Evolutionary conservation across 306 rosid genomes (phyloP).

Genomic region (Inga leiocalycina): DNA sequence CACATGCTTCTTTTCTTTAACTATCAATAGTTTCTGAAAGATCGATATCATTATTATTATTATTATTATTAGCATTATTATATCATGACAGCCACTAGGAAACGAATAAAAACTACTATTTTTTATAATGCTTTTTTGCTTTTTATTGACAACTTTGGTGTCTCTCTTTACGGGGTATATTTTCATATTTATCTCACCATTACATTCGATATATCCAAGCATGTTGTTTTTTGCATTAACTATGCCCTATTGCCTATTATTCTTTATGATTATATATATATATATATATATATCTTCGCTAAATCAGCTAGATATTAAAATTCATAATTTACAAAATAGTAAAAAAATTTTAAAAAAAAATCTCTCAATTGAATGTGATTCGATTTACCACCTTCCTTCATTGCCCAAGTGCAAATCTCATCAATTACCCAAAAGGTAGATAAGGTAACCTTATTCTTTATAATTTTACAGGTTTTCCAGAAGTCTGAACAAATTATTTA

Average conservation of each 20-base stretch:
- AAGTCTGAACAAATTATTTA: no score
- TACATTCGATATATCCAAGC: not conserved
- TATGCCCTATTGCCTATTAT: not conserved
- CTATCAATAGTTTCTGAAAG: not conserved
- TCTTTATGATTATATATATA: not conserved
- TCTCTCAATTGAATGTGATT: not conserved
- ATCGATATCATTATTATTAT: not conserved
- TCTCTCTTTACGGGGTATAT: constrained; percentile 36
- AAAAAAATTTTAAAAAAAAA: no score
- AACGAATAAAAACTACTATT: constrained; percentile 6
- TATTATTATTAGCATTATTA: not conserved
- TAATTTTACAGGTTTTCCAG: no score
- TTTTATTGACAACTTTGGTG: constrained; percentile 25
- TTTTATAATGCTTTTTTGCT: not conserved
- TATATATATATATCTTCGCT: not conserved
- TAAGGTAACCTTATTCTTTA: not conserved
- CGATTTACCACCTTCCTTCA: constrained; percentile 15
- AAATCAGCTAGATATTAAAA: not conserved
- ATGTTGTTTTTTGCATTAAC: not conserved
- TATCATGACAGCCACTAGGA: constrained; percentile 12
- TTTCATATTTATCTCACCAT: constrained; percentile 15
- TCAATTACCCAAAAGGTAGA: not conserved
- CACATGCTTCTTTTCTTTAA: constrained; percentile 10
- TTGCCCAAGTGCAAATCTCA: not conserved
- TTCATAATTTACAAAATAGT: constrained; percentile 10